Conservation (phyloP, 176 grass and related monocot species). For the Cenchrus fungigraminus region DNA sequence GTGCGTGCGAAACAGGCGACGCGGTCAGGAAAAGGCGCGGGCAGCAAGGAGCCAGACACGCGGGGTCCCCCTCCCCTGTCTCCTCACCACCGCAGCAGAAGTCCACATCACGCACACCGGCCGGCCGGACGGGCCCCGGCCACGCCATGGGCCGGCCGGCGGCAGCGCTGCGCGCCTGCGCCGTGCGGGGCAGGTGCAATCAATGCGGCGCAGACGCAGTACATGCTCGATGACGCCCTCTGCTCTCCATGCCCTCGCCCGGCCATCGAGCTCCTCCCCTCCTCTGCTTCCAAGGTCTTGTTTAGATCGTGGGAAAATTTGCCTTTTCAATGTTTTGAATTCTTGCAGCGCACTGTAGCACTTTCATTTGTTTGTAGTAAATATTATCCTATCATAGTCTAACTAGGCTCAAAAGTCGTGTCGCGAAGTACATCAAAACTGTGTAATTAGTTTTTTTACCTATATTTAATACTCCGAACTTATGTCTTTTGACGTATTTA, state of each 20-base stretch:
- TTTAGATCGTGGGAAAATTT: no score
- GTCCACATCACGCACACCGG: slow-evolving; percentile 10
- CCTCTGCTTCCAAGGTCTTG: not conserved
- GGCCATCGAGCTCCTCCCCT: not conserved
- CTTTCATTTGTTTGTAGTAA: no score
- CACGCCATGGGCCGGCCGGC: not conserved
- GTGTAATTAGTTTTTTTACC: no score
- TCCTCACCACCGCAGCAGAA: not conserved
- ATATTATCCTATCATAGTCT: no score
- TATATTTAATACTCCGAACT: no score
- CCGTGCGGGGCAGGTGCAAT: slow-evolving; percentile 20
- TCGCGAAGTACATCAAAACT: no score
- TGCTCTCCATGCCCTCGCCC: not conserved
- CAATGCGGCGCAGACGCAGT: slow-evolving; percentile 5
- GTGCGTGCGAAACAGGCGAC: not conserved
- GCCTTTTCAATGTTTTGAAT: no score
- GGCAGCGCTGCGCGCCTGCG: not conserved
- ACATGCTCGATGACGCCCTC: not conserved
- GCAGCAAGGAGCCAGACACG: not conserved
- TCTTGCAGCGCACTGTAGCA: no score
- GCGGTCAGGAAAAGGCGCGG: not conserved
- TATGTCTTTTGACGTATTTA: no score
- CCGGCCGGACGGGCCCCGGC: not conserved
- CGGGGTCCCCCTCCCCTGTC: not conserved
- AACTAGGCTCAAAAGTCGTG: no score